Evolutionary conservation across 192 early-diverging fungal species (phyloP), one percentile per base, ranked within the genome.

Genomic region (Coemansia sp.): DNA sequence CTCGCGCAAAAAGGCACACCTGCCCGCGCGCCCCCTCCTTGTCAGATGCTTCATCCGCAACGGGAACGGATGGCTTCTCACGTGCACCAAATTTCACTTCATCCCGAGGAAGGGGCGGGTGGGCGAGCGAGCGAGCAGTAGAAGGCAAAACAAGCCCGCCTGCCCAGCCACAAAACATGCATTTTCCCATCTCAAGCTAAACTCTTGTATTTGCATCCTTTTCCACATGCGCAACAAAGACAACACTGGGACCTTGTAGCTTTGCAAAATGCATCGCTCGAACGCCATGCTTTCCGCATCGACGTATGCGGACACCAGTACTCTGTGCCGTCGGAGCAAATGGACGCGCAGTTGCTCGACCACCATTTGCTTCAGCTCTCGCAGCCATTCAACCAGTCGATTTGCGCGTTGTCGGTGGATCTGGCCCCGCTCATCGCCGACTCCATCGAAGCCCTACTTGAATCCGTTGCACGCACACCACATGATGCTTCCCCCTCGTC

Each of bases 231-330:
- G 37, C n/a, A 40, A 40, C 15, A 40, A 40, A 40, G 10, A 40
- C 8, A 3, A 40, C 15, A 40, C 10, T 13, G 37, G 37, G 37
- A 40, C 8, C 8, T 13, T 25, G 21, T 21, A 49, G 46, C 7
- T 25, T 7, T 9, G 23, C 46, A 49, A 25, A 56, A 56, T 2
- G 53, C 37, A 6, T 29, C 45, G 31, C 39, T 59, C 29, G 76
- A 79, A 56, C 62, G 59, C 13, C 66, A 51, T 7, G 76, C 76
- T 8, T 79, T 79, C 61, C 76, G 76, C 48, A 68, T 79, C 67
- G 76, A 79, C 60, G 76, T 79, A 23, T 73, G 76, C 57, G 71
- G 70, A 7, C 64, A 73, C 31, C 76, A 79, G 60, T 70, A 73
- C 58, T 79, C 76, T 48, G 59, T 73, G 42, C 71, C 76, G 9